Percentiles rank a stretch among this genome's conserved stretches.
These are phyloP conservation scores for Quercus lobata DNA, from an alignment of 331 rosid genomes.

Conservation along the genomic window DNA sequence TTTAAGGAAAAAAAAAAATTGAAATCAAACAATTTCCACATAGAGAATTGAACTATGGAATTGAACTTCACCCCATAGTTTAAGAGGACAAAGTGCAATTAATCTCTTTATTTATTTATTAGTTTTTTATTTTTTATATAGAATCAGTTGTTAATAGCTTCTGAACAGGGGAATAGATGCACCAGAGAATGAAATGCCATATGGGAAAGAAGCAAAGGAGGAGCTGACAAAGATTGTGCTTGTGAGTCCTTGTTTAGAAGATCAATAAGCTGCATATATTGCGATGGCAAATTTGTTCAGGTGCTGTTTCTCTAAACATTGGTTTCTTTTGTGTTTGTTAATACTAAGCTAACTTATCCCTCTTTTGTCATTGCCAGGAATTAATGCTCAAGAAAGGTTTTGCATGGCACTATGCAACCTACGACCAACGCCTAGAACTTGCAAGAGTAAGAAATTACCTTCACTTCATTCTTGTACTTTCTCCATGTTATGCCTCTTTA, in stretches of 20 bases:
- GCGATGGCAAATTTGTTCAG: conserved; percentile 70
- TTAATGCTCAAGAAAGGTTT: conserved; percentile 75
- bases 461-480: not conserved
- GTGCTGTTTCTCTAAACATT: conserved; percentile 26
- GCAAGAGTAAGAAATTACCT: conserved; percentile 35
- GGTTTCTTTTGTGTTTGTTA: not conserved
- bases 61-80: too few relatives aligned
- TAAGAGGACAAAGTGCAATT: too few relatives aligned
- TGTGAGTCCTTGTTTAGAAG: conserved; percentile 73
- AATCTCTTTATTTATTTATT: too few relatives aligned
- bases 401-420: conserved; percentile 82
- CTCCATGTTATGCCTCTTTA: not conserved
- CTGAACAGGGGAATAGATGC: conserved; percentile 86
- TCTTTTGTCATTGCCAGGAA: conserved; percentile 38
- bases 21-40: too few relatives aligned
- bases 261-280: conserved; percentile 71
- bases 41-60: too few relatives aligned
- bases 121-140: not conserved
- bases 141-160: not conserved
- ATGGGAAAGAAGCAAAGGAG: conserved; percentile 68
- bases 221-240: conserved; percentile 59
- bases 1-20: too few relatives aligned
- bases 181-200: conserved; percentile 77
- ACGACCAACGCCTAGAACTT: conserved; percentile 61
- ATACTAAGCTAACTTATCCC: not conserved